Evolutionary conservation across 2,329 filamentous ascomycete species (phyloP), one percentile per base, ranked within the genome.

Genomic region (Ceratocystiopsis sp.): DNA sequence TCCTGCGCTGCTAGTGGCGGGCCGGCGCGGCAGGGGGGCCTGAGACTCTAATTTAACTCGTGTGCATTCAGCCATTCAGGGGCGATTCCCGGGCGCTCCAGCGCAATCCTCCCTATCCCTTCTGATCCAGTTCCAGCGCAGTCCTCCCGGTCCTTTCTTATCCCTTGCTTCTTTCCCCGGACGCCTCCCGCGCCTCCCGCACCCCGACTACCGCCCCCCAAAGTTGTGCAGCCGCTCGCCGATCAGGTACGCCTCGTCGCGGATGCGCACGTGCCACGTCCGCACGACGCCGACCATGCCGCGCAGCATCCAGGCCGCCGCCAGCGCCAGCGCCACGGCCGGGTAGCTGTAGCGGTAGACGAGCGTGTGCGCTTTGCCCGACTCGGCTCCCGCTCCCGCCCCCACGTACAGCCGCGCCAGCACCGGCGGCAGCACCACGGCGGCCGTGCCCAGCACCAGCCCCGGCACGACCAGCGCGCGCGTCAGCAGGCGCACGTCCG

Each of bases 171-270:
- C n/a, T n/a, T n/a, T n/a, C n/a, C n/a, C n/a, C n/a, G n/a, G n/a
- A n/a, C n/a, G n/a, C n/a, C n/a, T n/a, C n/a, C n/a, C n/a, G n/a
- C n/a, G n/a, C n/a, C n/a, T 21, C 19, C 19, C 7, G 4, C 19
- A 7, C 19, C 7, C 19, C 19, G 19, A 7, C 19, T 21, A 29
- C 9, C 25, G 25, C 25, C 25, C 33, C 7, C 85, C 84, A 61
- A 95, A 93, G 59, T 98, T 98, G 63, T 98, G 93, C 54, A 98
- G 62, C 46, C 87, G 67, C 63, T 98, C 89, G 2, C 91, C 91
- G 55, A 96, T 91, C 38, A 98, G 66, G 58, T 98, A 98, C 0
- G 93, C 87, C 61, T 98, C 93, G 58, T 98, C 93, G 35, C 85
- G 70, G 39, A 98, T 85, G 45, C 80, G 75, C 45, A 78, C 69